phyloP scores from a whole-genome alignment of 768 basidiomycete species.

The Sarcodon aspratus region DNA sequence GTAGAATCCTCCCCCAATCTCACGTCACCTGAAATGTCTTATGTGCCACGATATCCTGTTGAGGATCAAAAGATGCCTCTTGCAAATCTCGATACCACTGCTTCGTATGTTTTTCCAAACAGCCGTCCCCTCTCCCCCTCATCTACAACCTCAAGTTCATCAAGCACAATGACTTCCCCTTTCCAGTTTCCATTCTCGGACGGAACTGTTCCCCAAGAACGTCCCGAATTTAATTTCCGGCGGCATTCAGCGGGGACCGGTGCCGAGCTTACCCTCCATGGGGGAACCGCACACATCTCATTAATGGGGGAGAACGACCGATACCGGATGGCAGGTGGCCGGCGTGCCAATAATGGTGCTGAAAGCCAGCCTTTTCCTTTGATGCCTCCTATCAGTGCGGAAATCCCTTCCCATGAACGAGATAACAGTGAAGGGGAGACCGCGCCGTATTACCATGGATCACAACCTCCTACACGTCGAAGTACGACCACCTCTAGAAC shows the following conservation, averaged over 20 bases:
- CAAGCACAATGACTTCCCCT: conserved; percentile 38
- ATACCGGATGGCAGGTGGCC: conserved; percentile 37
- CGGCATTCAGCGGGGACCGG: conserved; percentile 39
- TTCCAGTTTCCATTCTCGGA: conserved; percentile 61
- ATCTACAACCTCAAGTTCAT: conserved; percentile 47
- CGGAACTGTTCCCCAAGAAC: conserved; percentile 37
- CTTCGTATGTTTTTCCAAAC: conserved; percentile 48
- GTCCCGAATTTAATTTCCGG: conserved; percentile 56
- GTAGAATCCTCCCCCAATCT: conserved; percentile 45
- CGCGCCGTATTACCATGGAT: conserved; percentile 20
- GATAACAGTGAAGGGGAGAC: conserved; percentile 44
- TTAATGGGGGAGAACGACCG: conserved; percentile 46
- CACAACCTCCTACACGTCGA: conserved; percentile 5
- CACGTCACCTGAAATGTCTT: conserved; percentile 35
- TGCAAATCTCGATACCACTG: conserved; percentile 34
- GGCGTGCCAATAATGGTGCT: conserved; percentile 34
- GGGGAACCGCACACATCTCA: conserved; percentile 65
- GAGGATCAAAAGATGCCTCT: conserved; percentile 50
- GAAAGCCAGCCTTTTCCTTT: conserved; percentile 38
- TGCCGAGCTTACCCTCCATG: conserved; percentile 60
- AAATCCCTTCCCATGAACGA: conserved; percentile 32
- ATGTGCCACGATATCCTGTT: conserved; percentile 29
- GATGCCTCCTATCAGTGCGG: conserved; percentile 37
- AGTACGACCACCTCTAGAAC: conserved; percentile 26
- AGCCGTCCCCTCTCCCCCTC: conserved; percentile 68